Evolutionary conservation across 2,329 filamentous ascomycete genomes (phyloP).

Genomic region (Colletotrichum orbiculare): DNA sequence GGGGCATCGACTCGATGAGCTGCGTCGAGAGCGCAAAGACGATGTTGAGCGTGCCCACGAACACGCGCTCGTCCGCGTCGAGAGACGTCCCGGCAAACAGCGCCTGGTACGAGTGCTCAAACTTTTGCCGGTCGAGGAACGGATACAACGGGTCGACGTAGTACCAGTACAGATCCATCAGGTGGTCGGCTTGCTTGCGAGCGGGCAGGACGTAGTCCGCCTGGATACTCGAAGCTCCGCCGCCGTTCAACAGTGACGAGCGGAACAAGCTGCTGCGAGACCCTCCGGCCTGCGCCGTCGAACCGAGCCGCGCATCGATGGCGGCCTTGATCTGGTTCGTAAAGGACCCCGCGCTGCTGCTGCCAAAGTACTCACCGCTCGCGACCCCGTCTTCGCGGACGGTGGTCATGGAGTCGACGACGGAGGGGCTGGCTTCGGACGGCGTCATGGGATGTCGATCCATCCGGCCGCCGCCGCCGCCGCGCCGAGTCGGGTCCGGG

Average conservation of each 20-base stretch:
- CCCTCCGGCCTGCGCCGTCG: constrained; percentile 3
- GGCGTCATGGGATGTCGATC: constrained; percentile 26
- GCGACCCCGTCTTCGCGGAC: constrained; percentile 53
- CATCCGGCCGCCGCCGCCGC: neutral
- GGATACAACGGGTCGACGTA: constrained; percentile 59
- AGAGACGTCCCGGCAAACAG: constrained; percentile 52
- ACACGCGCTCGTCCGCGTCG: constrained; percentile 52
- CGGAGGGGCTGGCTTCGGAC: constrained; percentile 44
- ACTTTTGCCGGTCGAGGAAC: constrained; percentile 51
- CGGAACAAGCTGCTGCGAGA: constrained; percentile 33
- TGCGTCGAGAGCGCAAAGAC: constrained; percentile 59
- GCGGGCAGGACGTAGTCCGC: constrained; percentile 55
- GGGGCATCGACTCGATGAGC: constrained; percentile 52
- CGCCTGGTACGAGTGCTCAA: constrained; percentile 51
- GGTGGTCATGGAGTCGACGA: constrained; percentile 58
- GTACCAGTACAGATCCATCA: constrained; percentile 59
- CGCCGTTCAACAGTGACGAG: constrained; percentile 35
- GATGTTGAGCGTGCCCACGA: constrained; percentile 57
- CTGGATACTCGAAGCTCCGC: neutral
- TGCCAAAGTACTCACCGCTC: constrained; percentile 58
- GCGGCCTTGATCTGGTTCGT: constrained; percentile 58
- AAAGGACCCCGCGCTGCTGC: constrained; percentile 58
- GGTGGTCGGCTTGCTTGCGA: constrained; percentile 55
- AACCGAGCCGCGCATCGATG: constrained; percentile 47
- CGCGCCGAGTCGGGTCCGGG: constrained; percentile 7